Evolutionary conservation across 306 rosid genomes (phyloP).

Genomic region (Quercus aquifolioides): DNA sequence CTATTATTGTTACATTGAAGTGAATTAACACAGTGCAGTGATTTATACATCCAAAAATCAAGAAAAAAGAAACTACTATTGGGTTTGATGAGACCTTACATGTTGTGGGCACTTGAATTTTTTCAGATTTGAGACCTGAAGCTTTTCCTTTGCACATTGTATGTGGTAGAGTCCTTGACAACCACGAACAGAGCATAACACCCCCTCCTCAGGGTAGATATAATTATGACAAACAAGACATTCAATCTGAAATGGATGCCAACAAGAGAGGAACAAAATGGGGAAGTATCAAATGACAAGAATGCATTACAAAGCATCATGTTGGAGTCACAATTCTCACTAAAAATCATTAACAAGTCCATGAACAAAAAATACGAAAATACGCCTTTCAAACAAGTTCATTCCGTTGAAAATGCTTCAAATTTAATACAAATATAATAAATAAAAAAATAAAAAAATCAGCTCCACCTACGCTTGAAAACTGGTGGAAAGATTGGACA

Average conservation of each 20-base stretch:
- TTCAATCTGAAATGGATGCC: conserved; percentile 41
- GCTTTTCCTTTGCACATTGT: conserved; percentile 53
- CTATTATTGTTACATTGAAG: not conserved
- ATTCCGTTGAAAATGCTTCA: too few species aligned
- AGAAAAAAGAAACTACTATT: not conserved
- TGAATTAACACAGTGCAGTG: not conserved
- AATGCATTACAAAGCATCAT: not conserved
- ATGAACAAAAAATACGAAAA: not conserved
- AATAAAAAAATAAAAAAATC: too few species aligned
- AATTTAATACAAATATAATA: too few species aligned
- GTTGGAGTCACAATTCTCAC: not conserved
- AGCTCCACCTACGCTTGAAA: too few species aligned
- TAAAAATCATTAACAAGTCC: not conserved
- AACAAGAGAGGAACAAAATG: not conserved
- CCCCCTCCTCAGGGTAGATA: conserved; percentile 50
- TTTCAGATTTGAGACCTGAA: conserved; percentile 37
- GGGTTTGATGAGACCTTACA: conserved; percentile 39
- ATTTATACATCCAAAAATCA: not conserved
- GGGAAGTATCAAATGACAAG: not conserved
- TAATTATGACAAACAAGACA: conserved; percentile 51
- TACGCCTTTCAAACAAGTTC: not conserved
- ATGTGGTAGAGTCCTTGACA: conserved; percentile 59
- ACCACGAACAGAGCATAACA: conserved; percentile 64
- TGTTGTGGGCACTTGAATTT: conserved; percentile 92
- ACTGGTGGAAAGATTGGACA: too few species aligned